Evolutionary conservation across 140 eudicot genomes (phyloP), one percentile per base, ranked within the genome.

Genomic region (Flaveria floridana): DNA sequence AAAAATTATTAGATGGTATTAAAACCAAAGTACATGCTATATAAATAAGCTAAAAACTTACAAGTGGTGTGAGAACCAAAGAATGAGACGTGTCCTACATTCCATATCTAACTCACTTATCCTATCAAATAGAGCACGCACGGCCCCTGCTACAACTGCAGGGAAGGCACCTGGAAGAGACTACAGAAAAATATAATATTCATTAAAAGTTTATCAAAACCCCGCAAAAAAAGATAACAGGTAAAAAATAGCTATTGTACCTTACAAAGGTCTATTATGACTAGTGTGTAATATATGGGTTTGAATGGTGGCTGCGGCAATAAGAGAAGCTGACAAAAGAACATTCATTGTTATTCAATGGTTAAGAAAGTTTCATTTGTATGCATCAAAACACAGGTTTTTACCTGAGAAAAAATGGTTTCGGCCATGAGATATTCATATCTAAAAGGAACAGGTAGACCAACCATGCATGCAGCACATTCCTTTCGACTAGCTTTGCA

Each of bases 111-210:
- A 66, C 58, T 91, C 99, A 46, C 91, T 86, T 72, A 95, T 91
- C 82, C 86, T 91, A 76, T 95, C 97, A 84, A 95, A 95, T 73
- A 95, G 97, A 10, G 96, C 91, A 58, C 99, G 97, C 5, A 95
- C 99, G 28, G 99, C 99, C 72, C 97, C 97, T 26, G 99, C 99
- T 64, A 95, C 91, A 81, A 95, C 99, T 72, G 97, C 92, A 12
- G 99, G 99, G 65, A 95, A 95, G 55, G 99, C 99, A 71, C 99
- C 99, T 64, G 99, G 99, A 78, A 95, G 99, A 74, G 97, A 95
- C 97, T 94, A 80, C 53, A 15, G 76, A 47, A 70, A 65, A 26
- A 51, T 61, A 73, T 67, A 78, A 62, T 13, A 59, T 13, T 41
- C 34, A 46, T 6, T 44, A 58, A 50, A 8, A 50, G 57, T 39